phyloP scores from a whole-genome alignment of 1,284 basidiomycete genomes.

The Psilocybe mexicana region DNA sequence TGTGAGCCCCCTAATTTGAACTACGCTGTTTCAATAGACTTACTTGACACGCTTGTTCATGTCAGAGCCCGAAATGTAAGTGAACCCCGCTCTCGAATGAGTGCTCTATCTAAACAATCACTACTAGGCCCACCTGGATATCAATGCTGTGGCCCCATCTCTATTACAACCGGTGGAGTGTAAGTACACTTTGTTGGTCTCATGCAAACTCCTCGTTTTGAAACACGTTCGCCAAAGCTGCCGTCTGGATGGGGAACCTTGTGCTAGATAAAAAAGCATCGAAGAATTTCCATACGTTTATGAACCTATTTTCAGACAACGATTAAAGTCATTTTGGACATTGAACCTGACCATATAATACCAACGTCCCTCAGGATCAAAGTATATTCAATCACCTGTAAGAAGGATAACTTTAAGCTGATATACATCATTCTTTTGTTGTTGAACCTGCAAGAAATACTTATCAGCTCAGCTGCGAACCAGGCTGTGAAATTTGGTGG shows the following conservation, averaged over 20 bases:
- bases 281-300: too few species aligned
- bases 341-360: too few species aligned
- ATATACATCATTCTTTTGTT: too few species aligned
- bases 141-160: conserved; percentile 18
- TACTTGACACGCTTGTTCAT: background rate
- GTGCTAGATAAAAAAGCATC: background rate
- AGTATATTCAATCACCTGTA: too few species aligned
- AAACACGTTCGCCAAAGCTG: background rate
- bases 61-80: conserved; percentile 9
- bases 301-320: too few species aligned
- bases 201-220: background rate
- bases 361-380: too few species aligned
- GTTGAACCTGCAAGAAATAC: too few species aligned
- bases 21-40: background rate
- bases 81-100: background rate
- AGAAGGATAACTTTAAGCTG: too few species aligned
- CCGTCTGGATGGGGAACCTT: background rate
- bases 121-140: conserved; percentile 11
- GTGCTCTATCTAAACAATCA: background rate
- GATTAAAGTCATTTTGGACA: too few species aligned
- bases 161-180: conserved; percentile 10
- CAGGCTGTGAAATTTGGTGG: too few species aligned
- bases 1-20: background rate
- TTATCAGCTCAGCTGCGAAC: too few species aligned
- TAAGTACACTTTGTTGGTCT: conserved; percentile 1